These are phyloP conservation scores for Podaxis mareebaensis DNA, from an alignment of 768 basidiomycete species.

Conservation along the genomic window DNA sequence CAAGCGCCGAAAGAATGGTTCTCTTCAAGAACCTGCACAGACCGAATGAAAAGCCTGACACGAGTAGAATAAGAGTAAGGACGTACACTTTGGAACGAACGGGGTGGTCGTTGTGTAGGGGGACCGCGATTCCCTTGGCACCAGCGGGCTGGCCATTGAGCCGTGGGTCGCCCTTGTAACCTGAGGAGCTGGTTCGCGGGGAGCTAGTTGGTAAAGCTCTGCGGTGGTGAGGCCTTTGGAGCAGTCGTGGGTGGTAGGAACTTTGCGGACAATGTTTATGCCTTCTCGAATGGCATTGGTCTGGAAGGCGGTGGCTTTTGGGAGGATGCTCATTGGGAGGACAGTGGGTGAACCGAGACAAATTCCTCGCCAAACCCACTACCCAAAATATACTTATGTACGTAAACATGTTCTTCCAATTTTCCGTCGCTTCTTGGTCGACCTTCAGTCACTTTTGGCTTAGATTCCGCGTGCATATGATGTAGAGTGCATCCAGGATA, in stretches of 20 bases:
- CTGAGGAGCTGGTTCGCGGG: constrained; percentile 28
- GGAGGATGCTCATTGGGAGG: constrained; percentile 1
- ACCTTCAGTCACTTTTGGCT: too few species aligned
- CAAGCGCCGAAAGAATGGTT: neutral
- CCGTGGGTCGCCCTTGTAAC: constrained; percentile 25
- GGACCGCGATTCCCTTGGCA: neutral
- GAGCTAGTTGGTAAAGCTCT: constrained; percentile 38
- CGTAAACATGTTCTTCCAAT: too few species aligned
- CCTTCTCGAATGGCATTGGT: constrained; percentile 4
- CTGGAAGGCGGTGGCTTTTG: neutral
- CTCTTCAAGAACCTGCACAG: constrained; percentile 1
- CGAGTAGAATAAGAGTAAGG: neutral
- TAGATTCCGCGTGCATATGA: too few species aligned
- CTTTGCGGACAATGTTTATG: constrained; percentile 5
- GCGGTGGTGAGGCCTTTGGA: constrained; percentile 35
- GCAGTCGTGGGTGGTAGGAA: neutral
- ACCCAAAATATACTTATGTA: too few species aligned
- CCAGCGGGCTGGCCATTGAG: neutral
- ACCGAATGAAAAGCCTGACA: neutral
- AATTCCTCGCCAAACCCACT: neutral
- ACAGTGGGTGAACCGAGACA: neutral
- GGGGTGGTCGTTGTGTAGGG: neutral
- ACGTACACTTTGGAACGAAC: neutral
- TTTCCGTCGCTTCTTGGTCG: too few species aligned
- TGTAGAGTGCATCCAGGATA: too few species aligned